Conservation (phyloP, 768 basidiomycete species). For the Leucosporidium yakuticum region DNA sequence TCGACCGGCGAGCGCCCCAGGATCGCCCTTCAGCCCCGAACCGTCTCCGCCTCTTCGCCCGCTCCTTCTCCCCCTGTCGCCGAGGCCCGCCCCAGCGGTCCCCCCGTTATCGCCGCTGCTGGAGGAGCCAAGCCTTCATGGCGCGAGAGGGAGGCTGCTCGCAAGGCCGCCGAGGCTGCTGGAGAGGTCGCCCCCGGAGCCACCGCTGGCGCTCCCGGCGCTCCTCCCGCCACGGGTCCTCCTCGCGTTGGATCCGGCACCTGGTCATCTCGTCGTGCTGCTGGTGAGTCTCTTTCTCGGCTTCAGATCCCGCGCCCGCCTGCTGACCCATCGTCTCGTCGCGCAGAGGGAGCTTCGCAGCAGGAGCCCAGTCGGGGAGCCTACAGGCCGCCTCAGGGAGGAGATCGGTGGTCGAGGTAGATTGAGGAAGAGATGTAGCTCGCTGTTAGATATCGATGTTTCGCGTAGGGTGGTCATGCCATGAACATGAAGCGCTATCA, state of each 20-base stretch:
- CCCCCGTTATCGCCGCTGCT: constrained; percentile 17
- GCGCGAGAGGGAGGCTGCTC: constrained; percentile 30
- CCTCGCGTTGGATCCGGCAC: background rate
- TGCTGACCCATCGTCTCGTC: too few relatives aligned
- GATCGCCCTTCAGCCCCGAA: constrained; percentile 18
- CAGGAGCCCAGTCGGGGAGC: background rate
- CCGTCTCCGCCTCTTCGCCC: constrained; percentile 16
- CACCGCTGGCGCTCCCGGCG: constrained; percentile 5
- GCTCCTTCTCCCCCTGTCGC: constrained; percentile 8
- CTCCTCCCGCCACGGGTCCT: constrained; percentile 1
- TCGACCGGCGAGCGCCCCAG: constrained; percentile 24
- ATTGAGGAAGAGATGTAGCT: too few relatives aligned
- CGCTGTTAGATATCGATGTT: too few relatives aligned
- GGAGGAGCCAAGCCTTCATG: constrained; percentile 11
- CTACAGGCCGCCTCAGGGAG: too few relatives aligned
- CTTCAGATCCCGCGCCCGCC: too few relatives aligned
- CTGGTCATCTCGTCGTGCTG: background rate
- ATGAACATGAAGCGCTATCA: too few relatives aligned
- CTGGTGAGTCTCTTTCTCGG: background rate
- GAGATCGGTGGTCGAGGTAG: too few relatives aligned
- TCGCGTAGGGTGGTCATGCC: too few relatives aligned
- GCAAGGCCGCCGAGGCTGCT: constrained; percentile 8
- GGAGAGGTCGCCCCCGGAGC: background rate
- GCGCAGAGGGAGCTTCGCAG: background rate
- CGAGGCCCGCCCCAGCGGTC: constrained; percentile 9